Evolutionary conservation across 1,284 basidiomycete genomes (phyloP).

Genomic region (Caloboletus firmus): DNA sequence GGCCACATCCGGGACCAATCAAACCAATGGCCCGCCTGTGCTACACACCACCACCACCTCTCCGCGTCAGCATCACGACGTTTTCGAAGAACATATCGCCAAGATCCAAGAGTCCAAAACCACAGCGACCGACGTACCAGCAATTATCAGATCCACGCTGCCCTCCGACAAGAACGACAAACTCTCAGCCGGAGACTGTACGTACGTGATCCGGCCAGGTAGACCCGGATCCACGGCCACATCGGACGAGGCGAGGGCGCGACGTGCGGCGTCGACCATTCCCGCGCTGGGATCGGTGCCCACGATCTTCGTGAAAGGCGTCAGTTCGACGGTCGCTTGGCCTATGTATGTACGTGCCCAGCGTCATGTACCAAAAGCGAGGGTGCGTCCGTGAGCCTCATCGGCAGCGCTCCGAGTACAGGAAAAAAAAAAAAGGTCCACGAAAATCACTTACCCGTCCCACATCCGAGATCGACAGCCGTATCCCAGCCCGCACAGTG

Average conservation of each 20-base stretch:
- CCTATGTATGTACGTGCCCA: background rate
- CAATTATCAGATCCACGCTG: slow-evolving; percentile 72
- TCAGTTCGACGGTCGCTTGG: slow-evolving; percentile 66
- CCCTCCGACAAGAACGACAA: slow-evolving; percentile 52
- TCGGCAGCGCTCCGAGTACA: background rate
- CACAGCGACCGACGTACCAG: slow-evolving; percentile 48
- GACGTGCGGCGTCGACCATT: slow-evolving; percentile 70
- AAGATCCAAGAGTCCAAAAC: background rate
- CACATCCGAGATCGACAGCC: slow-evolving; percentile 80
- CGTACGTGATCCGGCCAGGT: slow-evolving; percentile 42
- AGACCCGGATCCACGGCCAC: background rate
- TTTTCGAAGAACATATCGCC: background rate
- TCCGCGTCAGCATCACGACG: background rate
- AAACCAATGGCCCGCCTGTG: slow-evolving; percentile 89
- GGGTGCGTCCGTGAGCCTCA: background rate
- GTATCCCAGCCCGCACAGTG: slow-evolving; percentile 52
- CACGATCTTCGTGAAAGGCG: slow-evolving; percentile 60
- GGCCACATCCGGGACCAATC: slow-evolving; percentile 74
- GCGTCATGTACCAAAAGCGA: background rate
- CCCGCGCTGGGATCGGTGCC: slow-evolving; percentile 73
- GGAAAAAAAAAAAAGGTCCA: background rate
- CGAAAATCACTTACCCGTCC: slow-evolving; percentile 58
- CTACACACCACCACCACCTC: slow-evolving; percentile 41
- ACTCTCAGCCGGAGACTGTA: slow-evolving; percentile 56
- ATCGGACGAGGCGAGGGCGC: slow-evolving; percentile 29